Conservation (phyloP, 2,329 filamentous ascomycete species). For the Fusarium napiforme region DNA sequence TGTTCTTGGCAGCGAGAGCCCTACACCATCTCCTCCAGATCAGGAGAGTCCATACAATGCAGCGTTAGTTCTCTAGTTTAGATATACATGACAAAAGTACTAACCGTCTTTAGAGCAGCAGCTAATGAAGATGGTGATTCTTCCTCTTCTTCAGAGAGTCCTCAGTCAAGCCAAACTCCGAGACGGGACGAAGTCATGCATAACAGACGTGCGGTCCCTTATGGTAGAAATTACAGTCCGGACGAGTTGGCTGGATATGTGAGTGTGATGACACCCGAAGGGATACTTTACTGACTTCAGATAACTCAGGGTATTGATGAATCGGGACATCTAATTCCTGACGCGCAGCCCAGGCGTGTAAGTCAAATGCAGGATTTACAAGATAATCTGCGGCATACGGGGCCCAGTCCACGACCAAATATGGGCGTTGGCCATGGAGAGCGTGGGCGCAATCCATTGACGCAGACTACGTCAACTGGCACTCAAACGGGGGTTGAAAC, state of each 20-base stretch:
- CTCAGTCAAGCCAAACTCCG: accelerated
- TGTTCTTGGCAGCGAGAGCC: background rate
- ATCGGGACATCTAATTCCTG: background rate
- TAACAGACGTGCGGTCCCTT: accelerated
- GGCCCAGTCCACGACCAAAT: background rate
- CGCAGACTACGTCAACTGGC: background rate
- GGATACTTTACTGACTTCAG: background rate
- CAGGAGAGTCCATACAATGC: accelerated
- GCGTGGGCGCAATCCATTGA: accelerated
- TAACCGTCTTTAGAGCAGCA: background rate
- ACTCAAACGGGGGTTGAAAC: background rate
- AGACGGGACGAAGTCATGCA: background rate
- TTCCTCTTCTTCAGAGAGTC: background rate
- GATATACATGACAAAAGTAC: background rate
- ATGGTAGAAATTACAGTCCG: background rate
- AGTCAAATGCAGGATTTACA: background rate
- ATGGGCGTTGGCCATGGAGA: too few relatives aligned
- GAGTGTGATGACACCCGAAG: background rate
- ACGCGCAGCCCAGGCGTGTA: background rate
- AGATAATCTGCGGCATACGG: background rate
- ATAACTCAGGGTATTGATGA: background rate
- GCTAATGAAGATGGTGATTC: background rate
- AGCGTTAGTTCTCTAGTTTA: background rate
- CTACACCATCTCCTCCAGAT: too few relatives aligned
- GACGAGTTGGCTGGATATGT: conserved; percentile 12